phyloP scores from a whole-genome alignment of 148 eudicot genomes.

The Bassia scoparia region DNA sequence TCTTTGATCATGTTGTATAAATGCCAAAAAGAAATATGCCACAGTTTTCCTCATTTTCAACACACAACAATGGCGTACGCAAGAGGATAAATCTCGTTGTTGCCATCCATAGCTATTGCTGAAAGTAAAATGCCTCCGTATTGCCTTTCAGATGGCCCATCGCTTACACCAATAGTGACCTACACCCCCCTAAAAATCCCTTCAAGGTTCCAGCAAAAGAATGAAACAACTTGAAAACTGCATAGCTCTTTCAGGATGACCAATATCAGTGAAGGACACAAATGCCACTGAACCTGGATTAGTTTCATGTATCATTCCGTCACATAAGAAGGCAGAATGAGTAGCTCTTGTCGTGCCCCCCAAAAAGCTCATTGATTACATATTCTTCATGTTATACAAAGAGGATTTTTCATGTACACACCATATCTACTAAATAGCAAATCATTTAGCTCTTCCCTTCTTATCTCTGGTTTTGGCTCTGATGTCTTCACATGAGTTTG shows the following conservation, averaged over 20 bases:
- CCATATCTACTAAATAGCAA: background rate
- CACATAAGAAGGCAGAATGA: background rate
- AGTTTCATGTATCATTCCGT: background rate
- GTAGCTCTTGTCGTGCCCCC: background rate
- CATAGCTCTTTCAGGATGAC: background rate
- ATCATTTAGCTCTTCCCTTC: background rate
- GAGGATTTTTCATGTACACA: background rate
- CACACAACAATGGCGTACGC: background rate
- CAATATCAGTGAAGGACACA: background rate
- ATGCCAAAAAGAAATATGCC: background rate
- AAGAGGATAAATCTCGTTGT: slow-evolving; percentile 5
- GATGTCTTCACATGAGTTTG: background rate
- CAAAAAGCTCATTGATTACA: background rate
- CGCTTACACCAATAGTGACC: background rate
- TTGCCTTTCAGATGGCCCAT: background rate
- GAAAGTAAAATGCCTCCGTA: slow-evolving; percentile 12
- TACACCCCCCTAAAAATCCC: background rate
- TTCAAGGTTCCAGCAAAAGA: background rate
- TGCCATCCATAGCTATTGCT: background rate
- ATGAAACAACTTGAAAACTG: background rate
- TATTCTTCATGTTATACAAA: background rate
- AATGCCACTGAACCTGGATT: background rate
- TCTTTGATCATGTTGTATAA: too few species aligned
- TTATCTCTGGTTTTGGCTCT: background rate
- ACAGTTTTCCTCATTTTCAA: background rate